Evolutionary conservation across 768 basidiomycete species (phyloP), one percentile per base, ranked within the genome.

Genomic region (Mycena albidolilacea): DNA sequence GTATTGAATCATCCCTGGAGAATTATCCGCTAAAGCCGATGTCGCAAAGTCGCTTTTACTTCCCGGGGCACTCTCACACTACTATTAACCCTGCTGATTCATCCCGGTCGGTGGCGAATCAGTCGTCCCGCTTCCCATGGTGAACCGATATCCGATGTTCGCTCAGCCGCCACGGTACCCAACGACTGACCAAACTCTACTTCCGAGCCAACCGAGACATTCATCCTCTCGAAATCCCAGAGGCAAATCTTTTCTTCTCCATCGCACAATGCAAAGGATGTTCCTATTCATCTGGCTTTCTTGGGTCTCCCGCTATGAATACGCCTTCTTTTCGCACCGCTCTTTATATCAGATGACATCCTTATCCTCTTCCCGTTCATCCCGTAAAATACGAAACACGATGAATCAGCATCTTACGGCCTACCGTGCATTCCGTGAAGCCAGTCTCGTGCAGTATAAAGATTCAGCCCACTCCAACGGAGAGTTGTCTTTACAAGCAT

Each of bases 191-290:
- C n/a, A 52, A 21, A 52, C 50, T n/a, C n/a, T 52, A 21, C 50
- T 21, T 52, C 50, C 50, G n/a, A 52, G 50, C 11, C n/a, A 52
- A 52, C n/a, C 50, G 50, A 52, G 50, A 2, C 50, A 21, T 52
- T 21, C 50, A 23, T 23, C 23, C 23, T 2, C 23, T 23, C 23
- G 23, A 23, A 55, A 55, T 14, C 54, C 30, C 54, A 9, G 54
- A 55, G 9, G 54, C 23, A 23, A 23, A 55, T 55, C 3, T 55
- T 55, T 52, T 52, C 50, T 9, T 23, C 54, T 10, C 54, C 23
- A 12, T 55, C 54, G 54, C 50, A 52, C 50, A n/a, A 52, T 52
- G 50, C 50, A 52, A 52, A 52, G 50, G 50, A 52, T 52, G n/a
- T 52, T 52, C 50, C 50, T 6, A 52, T 52, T 52, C 50, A 52